Conservation (phyloP, 352 stramenopile species). For the Phytophthora meadii region DNA sequence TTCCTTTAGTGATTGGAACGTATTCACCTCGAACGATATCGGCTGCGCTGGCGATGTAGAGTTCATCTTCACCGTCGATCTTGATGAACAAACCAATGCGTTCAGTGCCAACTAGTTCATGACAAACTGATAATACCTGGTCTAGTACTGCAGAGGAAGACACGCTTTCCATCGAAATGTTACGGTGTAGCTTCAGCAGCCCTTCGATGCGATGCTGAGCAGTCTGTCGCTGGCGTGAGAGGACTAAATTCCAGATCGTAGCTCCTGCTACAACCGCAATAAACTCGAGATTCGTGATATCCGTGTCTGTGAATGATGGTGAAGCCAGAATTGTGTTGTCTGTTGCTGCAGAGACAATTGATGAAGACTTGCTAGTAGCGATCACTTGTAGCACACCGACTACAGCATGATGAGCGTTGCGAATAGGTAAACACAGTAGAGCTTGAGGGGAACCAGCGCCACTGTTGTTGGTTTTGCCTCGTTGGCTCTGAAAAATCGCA, state of each 20-base stretch:
- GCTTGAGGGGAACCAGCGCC: constrained; percentile 36
- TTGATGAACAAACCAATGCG: constrained; percentile 77
- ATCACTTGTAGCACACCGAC: constrained; percentile 65
- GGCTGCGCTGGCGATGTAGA: constrained; percentile 67
- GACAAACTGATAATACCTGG: constrained; percentile 73
- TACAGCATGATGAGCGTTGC: constrained; percentile 67
- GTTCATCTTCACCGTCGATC: constrained; percentile 69
- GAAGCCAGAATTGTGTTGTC: neutral
- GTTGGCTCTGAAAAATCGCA: constrained; percentile 60
- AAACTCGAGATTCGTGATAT: constrained; percentile 62
- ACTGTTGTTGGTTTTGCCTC: constrained; percentile 28
- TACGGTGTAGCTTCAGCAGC: constrained; percentile 71
- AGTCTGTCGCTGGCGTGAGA: constrained; percentile 68
- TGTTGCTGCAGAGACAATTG: constrained; percentile 9
- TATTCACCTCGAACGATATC: constrained; percentile 75
- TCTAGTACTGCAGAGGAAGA: constrained; percentile 61
- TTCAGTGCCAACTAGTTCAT: constrained; percentile 73
- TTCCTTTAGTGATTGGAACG: constrained; percentile 72
- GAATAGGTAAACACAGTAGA: constrained; percentile 70
- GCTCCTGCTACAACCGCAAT: constrained; percentile 62
- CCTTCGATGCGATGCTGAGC: constrained; percentile 76
- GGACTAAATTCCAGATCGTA: constrained; percentile 73
- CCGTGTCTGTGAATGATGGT: constrained; percentile 47
- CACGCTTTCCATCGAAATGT: constrained; percentile 74
- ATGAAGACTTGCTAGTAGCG: constrained; percentile 17